A percentile compares a stretch with the other conserved stretches of the same genome.
These are phyloP conservation scores for Blastobotrys muscicola DNA, from an alignment of 805 yeast genomes.

Conservation along the genomic window DNA sequence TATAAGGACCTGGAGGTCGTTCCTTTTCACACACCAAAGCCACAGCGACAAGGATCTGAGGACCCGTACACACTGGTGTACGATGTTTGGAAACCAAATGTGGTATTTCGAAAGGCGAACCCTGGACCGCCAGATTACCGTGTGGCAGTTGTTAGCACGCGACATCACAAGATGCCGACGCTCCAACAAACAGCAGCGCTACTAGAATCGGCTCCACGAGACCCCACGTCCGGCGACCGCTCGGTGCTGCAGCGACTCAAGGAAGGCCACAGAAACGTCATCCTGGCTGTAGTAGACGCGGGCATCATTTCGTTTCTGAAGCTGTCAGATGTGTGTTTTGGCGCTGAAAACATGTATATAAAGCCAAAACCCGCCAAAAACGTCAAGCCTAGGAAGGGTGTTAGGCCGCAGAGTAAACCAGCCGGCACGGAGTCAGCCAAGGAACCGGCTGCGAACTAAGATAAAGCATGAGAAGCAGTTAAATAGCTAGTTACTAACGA, in stretches of 20 bases:
- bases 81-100: constrained; percentile 74
- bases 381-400: constrained; percentile 1
- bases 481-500: neutral
- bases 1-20: constrained; percentile 18
- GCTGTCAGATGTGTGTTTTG: constrained; percentile 14
- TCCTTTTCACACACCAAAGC: constrained; percentile 14
- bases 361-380: constrained; percentile 1
- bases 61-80: constrained; percentile 35
- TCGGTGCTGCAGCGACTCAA: constrained; percentile 36
- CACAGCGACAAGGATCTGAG: constrained; percentile 1
- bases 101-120: constrained; percentile 54
- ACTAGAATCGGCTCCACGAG: constrained; percentile 19
- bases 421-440: neutral
- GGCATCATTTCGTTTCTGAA: constrained; percentile 37
- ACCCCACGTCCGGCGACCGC: constrained; percentile 15
- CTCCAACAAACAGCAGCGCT: constrained; percentile 27
- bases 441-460: neutral
- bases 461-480: neutral
- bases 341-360: constrained; percentile 11
- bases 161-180: constrained; percentile 26
- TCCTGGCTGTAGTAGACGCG: constrained; percentile 64
- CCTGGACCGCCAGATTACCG: constrained; percentile 72
- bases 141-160: constrained; percentile 45
- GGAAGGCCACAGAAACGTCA: constrained; percentile 42
- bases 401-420: neutral